Evolutionary conservation across 2,329 filamentous ascomycete genomes (phyloP).

Genomic region (Colletotrichum tropicale): DNA sequence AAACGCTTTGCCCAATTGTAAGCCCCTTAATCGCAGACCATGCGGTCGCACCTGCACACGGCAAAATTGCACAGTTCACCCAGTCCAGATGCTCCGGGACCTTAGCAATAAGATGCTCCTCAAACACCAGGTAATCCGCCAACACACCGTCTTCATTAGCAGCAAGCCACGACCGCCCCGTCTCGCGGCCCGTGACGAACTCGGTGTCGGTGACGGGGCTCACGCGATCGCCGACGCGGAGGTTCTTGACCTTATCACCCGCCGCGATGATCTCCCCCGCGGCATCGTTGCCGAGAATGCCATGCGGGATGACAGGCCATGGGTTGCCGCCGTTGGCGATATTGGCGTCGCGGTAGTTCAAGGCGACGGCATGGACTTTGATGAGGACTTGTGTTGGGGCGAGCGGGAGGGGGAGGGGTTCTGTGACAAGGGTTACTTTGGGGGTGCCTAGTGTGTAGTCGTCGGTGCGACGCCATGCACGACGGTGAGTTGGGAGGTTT

Average conservation of each 20-base stretch:
- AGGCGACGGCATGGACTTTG: constrained; percentile 34
- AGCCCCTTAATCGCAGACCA: constrained; percentile 47
- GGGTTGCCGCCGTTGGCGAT: constrained; percentile 44
- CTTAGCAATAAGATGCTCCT: constrained; percentile 38
- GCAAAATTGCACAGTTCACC: constrained; percentile 38
- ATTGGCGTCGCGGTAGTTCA: constrained; percentile 40
- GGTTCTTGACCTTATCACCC: constrained; percentile 34
- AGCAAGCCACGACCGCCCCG: constrained; percentile 43
- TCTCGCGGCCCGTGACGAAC: constrained; percentile 40
- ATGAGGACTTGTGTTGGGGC: constrained; percentile 32
- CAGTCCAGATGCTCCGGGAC: constrained; percentile 41
- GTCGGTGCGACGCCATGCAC: constrained; percentile 31
- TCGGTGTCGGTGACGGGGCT: constrained; percentile 42
- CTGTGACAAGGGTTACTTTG: constrained; percentile 37
- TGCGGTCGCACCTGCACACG: constrained; percentile 49
- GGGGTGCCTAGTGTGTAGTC: constrained; percentile 31
- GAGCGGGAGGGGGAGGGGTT: constrained; percentile 33
- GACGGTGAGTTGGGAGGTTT: constrained; percentile 12
- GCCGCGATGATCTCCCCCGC: constrained; percentile 43
- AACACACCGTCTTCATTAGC: constrained; percentile 48
- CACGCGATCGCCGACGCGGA: constrained; percentile 39
- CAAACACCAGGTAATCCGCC: constrained; percentile 44
- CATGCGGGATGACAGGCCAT: constrained; percentile 39
- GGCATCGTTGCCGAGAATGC: constrained; percentile 41
- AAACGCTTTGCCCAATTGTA: constrained; percentile 40